phyloP scores from a whole-genome alignment of 2,329 filamentous ascomycete species.

The Colletotrichum musicola region DNA sequence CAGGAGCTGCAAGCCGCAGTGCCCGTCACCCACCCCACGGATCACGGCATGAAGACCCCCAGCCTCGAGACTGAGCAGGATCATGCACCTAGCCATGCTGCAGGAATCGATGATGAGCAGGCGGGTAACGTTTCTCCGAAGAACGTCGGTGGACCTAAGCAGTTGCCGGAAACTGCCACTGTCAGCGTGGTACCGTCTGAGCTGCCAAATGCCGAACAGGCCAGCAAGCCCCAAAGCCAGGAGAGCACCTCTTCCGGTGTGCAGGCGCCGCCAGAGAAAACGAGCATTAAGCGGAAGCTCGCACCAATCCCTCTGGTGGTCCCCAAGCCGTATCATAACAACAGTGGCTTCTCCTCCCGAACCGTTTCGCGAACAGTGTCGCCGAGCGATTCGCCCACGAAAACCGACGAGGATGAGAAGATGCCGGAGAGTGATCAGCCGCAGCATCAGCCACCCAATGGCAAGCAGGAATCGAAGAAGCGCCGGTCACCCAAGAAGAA shows the following conservation, averaged over 20 bases:
- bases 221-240: slow-evolving; percentile 26
- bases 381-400: slow-evolving; percentile 15
- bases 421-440: not conserved
- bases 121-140: no score
- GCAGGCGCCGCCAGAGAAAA: not conserved
- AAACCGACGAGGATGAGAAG: not conserved
- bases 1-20: no score
- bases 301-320: slow-evolving; percentile 30
- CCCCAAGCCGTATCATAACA: slow-evolving; percentile 4
- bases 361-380: slow-evolving; percentile 25
- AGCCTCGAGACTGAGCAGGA: no score
- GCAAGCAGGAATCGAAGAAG: slow-evolving; percentile 16
- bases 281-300: not conserved
- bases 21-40: no score
- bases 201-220: no score
- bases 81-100: no score
- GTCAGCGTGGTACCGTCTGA: no score
- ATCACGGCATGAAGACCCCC: no score
- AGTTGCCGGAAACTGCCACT: no score
- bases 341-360: slow-evolving; percentile 10
- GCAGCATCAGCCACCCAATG: slow-evolving; percentile 10
- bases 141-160: no score
- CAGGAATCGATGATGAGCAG: no score
- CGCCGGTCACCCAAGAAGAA: slow-evolving; percentile 30
- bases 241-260: slow-evolving; percentile 19